phyloP scores from a whole-genome alignment of 2,329 filamentous ascomycete species.

The Grosmannia huntii region DNA sequence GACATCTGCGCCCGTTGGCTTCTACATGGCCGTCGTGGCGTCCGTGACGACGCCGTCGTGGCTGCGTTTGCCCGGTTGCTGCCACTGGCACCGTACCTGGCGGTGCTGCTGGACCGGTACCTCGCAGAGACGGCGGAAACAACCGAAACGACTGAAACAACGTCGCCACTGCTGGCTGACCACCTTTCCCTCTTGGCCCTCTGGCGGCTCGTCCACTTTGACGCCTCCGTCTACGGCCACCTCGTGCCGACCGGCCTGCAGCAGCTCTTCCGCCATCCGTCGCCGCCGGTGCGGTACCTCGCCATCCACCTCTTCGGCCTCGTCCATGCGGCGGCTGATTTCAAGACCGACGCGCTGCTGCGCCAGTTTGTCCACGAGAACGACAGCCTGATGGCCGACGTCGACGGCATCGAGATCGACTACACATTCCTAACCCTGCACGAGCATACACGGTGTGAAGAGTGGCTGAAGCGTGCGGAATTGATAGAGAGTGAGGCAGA shows the following conservation, averaged over 20 bases:
- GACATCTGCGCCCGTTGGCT: conserved; percentile 78
- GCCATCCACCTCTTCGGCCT: conserved; percentile 71
- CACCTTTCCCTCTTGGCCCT: conserved; percentile 36
- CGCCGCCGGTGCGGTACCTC: conserved; percentile 59
- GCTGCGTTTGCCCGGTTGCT: conserved; percentile 68
- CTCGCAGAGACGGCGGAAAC: conserved; percentile 16
- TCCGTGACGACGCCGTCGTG: conserved; percentile 35
- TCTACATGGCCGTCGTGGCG: conserved; percentile 27
- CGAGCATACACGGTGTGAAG: conserved; percentile 40
- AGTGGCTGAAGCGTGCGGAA: conserved; percentile 19
- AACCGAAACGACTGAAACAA: too few relatives aligned
- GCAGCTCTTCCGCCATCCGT: conserved; percentile 48
- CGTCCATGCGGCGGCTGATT: conserved; percentile 67
- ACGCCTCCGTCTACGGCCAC: conserved; percentile 53
- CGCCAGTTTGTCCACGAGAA: conserved; percentile 47
- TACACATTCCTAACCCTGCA: conserved; percentile 58
- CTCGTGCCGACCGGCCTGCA: conserved; percentile 54
- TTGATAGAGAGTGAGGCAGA: conserved; percentile 14
- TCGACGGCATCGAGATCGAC: conserved; percentile 67
- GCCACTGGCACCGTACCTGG: conserved; percentile 70
- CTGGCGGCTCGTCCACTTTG: conserved; percentile 69
- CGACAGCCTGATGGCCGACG: conserved; percentile 50
- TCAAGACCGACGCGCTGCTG: conserved; percentile 61
- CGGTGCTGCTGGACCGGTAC: conserved; percentile 50
- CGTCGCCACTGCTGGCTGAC: too few relatives aligned